phyloP scores from a whole-genome alignment of 805 yeast species.

The Cyberlindnera xishuangbannaensis region DNA sequence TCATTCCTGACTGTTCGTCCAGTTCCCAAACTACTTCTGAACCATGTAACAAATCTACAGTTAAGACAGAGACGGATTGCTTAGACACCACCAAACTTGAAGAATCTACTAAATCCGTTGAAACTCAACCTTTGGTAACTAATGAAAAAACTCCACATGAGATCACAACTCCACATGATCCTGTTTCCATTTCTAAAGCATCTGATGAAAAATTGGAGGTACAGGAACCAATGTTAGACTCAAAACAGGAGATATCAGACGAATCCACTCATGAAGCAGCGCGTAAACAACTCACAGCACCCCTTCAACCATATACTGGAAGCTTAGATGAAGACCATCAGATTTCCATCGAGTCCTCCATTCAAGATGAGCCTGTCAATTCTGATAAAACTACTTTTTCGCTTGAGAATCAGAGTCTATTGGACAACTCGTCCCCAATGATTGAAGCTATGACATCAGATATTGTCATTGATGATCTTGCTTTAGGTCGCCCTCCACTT shows the following conservation, averaged over 20 bases:
- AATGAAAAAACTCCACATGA: background rate
- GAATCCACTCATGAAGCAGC: too few species aligned
- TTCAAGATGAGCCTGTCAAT: slow-evolving; percentile 3
- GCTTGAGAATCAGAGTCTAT: slow-evolving; percentile 9
- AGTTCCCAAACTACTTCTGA: too few species aligned
- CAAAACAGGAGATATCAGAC: background rate
- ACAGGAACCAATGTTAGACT: background rate
- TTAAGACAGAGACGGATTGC: background rate
- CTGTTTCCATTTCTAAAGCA: background rate
- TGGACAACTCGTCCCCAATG: slow-evolving; percentile 8
- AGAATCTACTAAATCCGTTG: too few species aligned
- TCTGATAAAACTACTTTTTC: background rate
- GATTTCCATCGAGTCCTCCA: slow-evolving; percentile 11
- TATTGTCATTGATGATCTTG: slow-evolving; percentile 2
- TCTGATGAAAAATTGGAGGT: background rate
- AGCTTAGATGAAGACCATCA: background rate
- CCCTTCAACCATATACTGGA: too few species aligned
- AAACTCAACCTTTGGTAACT: background rate
- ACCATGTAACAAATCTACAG: too few species aligned
- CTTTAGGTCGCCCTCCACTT: slow-evolving; percentile 6
- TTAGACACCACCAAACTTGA: background rate
- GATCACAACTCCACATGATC: background rate
- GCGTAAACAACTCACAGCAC: too few species aligned
- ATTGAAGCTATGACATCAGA: slow-evolving; percentile 3
- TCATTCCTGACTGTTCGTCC: slow-evolving; percentile 1